Conservation (phyloP, 2,329 filamentous ascomycete species). For the Tolypocladium nubicola region DNA sequence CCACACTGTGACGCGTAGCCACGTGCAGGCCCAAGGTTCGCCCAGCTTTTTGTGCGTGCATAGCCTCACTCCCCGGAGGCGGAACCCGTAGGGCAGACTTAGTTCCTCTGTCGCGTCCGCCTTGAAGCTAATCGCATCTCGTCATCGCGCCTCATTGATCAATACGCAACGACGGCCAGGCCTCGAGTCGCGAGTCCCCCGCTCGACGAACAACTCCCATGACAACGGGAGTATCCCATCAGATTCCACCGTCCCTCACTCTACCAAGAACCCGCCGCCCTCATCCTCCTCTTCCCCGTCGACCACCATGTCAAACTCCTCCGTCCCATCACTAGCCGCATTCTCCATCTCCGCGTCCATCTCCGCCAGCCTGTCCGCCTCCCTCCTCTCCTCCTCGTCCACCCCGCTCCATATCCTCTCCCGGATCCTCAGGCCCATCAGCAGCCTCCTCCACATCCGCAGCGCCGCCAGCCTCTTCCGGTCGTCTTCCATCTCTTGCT, state of each 20-base stretch:
- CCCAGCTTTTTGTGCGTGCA: too few relatives aligned
- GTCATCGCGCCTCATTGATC: too few relatives aligned
- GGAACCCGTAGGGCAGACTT: too few relatives aligned
- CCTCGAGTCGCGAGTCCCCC: too few relatives aligned
- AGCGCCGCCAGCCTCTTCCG: constrained; percentile 63
- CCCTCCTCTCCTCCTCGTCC: constrained; percentile 33
- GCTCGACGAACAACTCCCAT: background rate
- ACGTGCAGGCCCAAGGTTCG: too few relatives aligned
- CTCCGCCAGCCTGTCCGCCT: constrained; percentile 24
- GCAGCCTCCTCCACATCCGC: constrained; percentile 55
- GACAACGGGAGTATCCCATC: background rate
- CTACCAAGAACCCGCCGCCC: constrained; percentile 34
- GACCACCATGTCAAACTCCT: constrained; percentile 30
- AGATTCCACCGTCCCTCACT: constrained; percentile 11
- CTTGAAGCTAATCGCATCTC: too few relatives aligned
- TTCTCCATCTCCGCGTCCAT: constrained; percentile 23
- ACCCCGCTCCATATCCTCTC: constrained; percentile 58
- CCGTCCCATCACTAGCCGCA: constrained; percentile 29
- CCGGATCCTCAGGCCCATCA: constrained; percentile 66
- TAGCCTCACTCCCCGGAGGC: too few relatives aligned
- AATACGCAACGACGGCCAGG: too few relatives aligned
- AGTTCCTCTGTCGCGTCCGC: too few relatives aligned
- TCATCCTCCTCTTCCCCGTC: constrained; percentile 28
- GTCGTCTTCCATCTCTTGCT: constrained; percentile 54
- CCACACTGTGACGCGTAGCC: too few relatives aligned